phyloP scores from a whole-genome alignment of 768 basidiomycete genomes.

The Leccinum olivaceopallidum region DNA sequence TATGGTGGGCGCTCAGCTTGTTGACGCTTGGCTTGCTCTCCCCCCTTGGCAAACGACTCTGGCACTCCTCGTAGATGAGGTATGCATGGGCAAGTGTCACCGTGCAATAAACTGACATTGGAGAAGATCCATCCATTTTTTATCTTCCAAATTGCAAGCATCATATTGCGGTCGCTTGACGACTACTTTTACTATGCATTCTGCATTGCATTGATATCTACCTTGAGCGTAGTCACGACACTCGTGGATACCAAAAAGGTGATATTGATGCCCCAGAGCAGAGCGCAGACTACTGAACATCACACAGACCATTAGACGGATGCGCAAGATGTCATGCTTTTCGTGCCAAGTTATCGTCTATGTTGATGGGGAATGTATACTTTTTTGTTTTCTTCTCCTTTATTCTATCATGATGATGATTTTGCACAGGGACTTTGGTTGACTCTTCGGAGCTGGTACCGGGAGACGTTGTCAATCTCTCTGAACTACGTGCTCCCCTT shows the following conservation, averaged over 20 bases:
- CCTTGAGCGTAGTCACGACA: constrained; percentile 80
- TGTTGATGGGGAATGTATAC: constrained; percentile 76
- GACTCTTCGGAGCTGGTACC: too few relatives aligned
- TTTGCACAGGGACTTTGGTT: too few relatives aligned
- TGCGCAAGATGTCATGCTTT: constrained; percentile 96
- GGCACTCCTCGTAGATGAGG: too few relatives aligned
- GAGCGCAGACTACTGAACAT: constrained; percentile 7
- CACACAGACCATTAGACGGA: constrained; percentile 79
- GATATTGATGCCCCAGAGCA: constrained; percentile 12
- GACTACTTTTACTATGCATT: constrained; percentile 98
- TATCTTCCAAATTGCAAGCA: constrained; percentile 96
- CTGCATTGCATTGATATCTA: constrained; percentile 90
- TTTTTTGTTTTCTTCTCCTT: too few relatives aligned
- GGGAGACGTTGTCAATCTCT: too few relatives aligned
- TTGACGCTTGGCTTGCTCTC: constrained; percentile 70
- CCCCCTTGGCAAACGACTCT: constrained; percentile 53
- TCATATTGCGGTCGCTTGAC: constrained; percentile 91
- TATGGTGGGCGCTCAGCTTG: constrained; percentile 74
- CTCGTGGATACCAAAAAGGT: constrained; percentile 92
- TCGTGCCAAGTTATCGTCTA: constrained; percentile 74
- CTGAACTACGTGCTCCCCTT: too few relatives aligned
- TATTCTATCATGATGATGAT: too few relatives aligned
- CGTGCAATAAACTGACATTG: constrained; percentile 4
- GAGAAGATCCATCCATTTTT: constrained; percentile 93
- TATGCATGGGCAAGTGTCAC: constrained; percentile 16